Evolutionary conservation across 306 rosid species (phyloP).

Genomic region (Rosa rugosa): DNA sequence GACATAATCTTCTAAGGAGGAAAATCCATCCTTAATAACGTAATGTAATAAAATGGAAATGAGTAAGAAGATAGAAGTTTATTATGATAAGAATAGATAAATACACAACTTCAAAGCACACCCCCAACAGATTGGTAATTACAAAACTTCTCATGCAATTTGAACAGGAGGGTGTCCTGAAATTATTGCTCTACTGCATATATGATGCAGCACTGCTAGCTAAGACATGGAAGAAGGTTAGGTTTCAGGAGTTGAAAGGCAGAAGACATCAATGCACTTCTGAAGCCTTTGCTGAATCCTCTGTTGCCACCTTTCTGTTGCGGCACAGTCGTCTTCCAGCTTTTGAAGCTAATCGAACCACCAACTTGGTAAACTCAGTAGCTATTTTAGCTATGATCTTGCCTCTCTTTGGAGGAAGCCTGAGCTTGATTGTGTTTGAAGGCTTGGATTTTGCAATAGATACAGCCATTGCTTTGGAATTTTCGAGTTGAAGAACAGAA

Average conservation of each 20-base stretch:
- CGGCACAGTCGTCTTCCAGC: conserved; percentile 34
- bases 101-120: not conserved
- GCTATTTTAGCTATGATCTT: conserved; percentile 55
- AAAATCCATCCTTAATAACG: not conserved
- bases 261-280: not conserved
- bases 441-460: conserved; percentile 27
- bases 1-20: not conserved
- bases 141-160: not conserved
- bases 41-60: not conserved
- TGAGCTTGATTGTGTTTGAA: conserved; percentile 14
- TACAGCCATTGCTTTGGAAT: conserved; percentile 35
- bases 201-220: not conserved
- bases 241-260: not conserved
- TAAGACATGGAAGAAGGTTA: not conserved
- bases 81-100: not conserved
- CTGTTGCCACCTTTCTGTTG: conserved; percentile 14
- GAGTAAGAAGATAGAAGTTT: not conserved
- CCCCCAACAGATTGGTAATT: not conserved
- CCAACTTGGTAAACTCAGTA: conserved; percentile 25
- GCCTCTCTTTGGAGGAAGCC: conserved; percentile 64
- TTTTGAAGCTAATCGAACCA: conserved; percentile 19
- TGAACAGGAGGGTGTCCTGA: not conserved
- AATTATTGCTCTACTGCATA: not conserved
- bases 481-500: not conserved
- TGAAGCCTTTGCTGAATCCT: not conserved